phyloP scores from a whole-genome alignment of 345 rosid species.

The Punica granatum region DNA sequence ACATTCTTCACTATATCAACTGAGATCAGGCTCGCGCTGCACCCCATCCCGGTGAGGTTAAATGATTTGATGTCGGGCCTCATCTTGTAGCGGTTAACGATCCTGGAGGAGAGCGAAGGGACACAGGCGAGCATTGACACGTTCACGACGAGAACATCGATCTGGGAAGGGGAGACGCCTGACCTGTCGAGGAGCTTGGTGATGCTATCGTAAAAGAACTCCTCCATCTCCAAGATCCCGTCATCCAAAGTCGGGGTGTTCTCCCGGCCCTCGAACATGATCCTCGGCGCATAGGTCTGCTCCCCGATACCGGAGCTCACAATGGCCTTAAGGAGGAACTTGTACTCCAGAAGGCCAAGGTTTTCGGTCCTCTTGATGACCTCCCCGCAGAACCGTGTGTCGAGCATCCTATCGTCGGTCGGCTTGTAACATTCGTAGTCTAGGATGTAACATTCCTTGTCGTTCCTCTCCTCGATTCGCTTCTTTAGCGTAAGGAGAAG shows the following conservation, averaged over 20 bases:
- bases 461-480: constrained; percentile 17
- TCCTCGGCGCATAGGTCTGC: constrained; percentile 33
- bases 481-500: constrained; percentile 17
- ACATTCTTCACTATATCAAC: constrained; percentile 54
- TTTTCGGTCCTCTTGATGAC: constrained; percentile 28
- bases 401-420: constrained; percentile 28
- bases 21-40: constrained; percentile 82
- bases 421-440: constrained; percentile 43
- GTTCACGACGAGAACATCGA: constrained; percentile 74
- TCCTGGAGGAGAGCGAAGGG: constrained; percentile 59
- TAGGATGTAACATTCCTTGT: constrained; percentile 32
- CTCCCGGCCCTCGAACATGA: constrained; percentile 32
- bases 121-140: constrained; percentile 57
- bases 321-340: constrained; percentile 41
- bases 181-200: constrained; percentile 50
- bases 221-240: constrained; percentile 74
- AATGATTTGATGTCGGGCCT: constrained; percentile 58
- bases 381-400: constrained; percentile 28
- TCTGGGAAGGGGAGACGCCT: constrained; percentile 52
- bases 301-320: constrained; percentile 47
- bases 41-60: constrained; percentile 84
- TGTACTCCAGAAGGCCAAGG: constrained; percentile 38
- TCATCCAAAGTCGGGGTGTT: constrained; percentile 55
- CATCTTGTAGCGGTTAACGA: constrained; percentile 74
- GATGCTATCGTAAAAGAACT: constrained; percentile 59